Percentiles rank a stretch among this genome's conserved stretches.
phyloP scores from a whole-genome alignment of 768 basidiomycete species.

The Boletus pseudo-olivaceus region DNA sequence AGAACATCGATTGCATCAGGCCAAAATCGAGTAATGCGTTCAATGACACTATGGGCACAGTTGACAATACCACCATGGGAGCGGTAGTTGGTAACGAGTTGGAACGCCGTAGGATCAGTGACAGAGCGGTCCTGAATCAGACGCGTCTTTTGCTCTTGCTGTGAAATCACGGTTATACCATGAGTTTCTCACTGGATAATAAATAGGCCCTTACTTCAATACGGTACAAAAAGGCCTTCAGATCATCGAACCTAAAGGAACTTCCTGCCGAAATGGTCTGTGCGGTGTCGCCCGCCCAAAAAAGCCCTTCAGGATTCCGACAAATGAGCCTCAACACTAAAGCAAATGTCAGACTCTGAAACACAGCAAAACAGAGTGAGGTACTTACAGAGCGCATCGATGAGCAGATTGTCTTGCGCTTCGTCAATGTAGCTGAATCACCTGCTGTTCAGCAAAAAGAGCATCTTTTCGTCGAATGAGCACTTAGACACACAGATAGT shows the following conservation, averaged over 20 bases:
- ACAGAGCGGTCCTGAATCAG: constrained; percentile 14
- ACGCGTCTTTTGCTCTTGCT: constrained; percentile 23
- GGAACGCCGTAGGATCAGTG: constrained; percentile 42
- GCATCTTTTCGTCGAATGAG: background rate
- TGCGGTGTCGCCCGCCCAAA: constrained; percentile 80
- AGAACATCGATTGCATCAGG: constrained; percentile 61
- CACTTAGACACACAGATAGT: constrained; percentile 47
- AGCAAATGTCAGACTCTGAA: constrained; percentile 2
- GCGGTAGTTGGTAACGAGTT: constrained; percentile 62
- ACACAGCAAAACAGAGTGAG: background rate
- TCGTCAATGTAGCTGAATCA: constrained; percentile 61
- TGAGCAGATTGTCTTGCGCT: constrained; percentile 66
- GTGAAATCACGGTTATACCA: background rate
- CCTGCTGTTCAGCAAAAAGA: background rate
- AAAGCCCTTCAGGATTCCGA: constrained; percentile 59
- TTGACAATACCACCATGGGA: constrained; percentile 74
- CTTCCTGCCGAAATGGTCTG: constrained; percentile 75
- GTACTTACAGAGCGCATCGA: constrained; percentile 56
- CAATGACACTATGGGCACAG: constrained; percentile 62
- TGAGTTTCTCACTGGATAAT: background rate
- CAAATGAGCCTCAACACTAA: constrained; percentile 64
- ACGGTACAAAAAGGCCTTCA: constrained; percentile 64
- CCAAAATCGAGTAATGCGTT: constrained; percentile 61
- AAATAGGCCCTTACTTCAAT: constrained; percentile 45
- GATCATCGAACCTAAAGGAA: constrained; percentile 66